Evolutionary conservation across 495 filamentous ascomycete species (phyloP).

Genomic region (Penicillium robsamsonii): DNA sequence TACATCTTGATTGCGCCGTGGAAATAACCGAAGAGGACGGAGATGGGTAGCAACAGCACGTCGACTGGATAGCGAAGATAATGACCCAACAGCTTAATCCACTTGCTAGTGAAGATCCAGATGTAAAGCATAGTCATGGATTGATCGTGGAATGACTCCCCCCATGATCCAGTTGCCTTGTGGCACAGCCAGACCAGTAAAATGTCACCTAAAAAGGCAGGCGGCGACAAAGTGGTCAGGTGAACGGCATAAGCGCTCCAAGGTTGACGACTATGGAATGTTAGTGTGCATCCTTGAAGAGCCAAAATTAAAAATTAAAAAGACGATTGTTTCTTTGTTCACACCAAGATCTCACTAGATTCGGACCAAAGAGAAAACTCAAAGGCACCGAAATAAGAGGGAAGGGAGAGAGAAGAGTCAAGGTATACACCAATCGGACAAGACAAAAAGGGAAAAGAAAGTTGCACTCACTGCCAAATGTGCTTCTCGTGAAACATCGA

Average conservation of each 20-base stretch:
- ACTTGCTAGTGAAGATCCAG: slow-evolving; percentile 72
- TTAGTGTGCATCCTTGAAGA: slow-evolving; percentile 24
- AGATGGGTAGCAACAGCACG: slow-evolving; percentile 65
- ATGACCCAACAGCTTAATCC: slow-evolving; percentile 71
- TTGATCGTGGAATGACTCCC: slow-evolving; percentile 36
- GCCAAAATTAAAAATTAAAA: no score
- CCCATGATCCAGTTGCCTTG: slow-evolving; percentile 47
- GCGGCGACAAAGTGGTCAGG: slow-evolving; percentile 69
- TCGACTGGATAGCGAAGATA: slow-evolving; percentile 70
- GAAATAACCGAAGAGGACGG: slow-evolving; percentile 74
- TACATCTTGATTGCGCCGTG: slow-evolving; percentile 77
- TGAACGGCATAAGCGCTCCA: slow-evolving; percentile 79
- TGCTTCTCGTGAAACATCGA: slow-evolving; percentile 68
- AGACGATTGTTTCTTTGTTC: slow-evolving; percentile 8
- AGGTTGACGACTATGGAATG: slow-evolving; percentile 56
- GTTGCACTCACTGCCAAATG: slow-evolving; percentile 62
- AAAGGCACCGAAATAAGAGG: not conserved
- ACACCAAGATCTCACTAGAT: slow-evolving; percentile 8
- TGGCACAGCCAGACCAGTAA: slow-evolving; percentile 55
- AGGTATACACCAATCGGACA: slow-evolving; percentile 3
- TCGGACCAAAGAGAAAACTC: not conserved
- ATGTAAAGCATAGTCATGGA: slow-evolving; percentile 51
- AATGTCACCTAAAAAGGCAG: slow-evolving; percentile 63
- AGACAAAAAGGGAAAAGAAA: slow-evolving; percentile 2
- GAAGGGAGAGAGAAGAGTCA: not conserved